Percentiles rank a stretch among this genome's conserved stretches.
phyloP scores from a whole-genome alignment of 306 rosid species.

The Citrullus colocynthis region DNA sequence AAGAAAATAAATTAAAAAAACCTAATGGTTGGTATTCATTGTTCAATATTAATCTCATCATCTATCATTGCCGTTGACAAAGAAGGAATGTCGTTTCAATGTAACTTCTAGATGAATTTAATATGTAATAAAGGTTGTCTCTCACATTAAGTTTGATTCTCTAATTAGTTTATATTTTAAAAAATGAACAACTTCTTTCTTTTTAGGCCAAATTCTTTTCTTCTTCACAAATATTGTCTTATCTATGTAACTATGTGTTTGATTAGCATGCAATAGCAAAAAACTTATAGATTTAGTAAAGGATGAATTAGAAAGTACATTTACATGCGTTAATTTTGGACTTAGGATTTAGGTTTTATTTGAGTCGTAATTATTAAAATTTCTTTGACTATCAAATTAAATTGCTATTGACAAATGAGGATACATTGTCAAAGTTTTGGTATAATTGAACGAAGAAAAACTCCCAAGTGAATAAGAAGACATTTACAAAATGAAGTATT shows the following conservation, averaged over 20 bases:
- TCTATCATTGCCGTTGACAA: conserved; percentile 2
- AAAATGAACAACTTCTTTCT: no score
- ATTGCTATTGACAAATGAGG: background rate
- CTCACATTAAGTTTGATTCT: no score
- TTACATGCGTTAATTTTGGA: background rate
- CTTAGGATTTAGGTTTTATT: background rate
- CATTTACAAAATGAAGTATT: no score
- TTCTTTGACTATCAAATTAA: background rate
- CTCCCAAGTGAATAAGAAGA: no score
- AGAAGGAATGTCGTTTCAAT: background rate
- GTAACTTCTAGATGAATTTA: background rate
- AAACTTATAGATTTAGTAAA: background rate
- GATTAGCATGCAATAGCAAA: no score
- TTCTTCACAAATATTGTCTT: background rate
- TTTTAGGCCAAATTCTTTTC: no score
- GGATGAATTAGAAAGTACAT: background rate
- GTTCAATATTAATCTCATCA: background rate
- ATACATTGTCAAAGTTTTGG: background rate
- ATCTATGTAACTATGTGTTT: background rate
- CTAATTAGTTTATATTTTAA: background rate
- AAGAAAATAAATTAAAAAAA: background rate
- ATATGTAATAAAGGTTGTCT: background rate
- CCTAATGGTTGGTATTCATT: background rate
- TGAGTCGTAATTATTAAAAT: no score
- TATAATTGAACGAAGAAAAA: no score